Percentiles rank a stretch among this genome's conserved stretches.
phyloP scores from a whole-genome alignment of 2,329 filamentous ascomycete genomes.

The Claviceps africana region DNA sequence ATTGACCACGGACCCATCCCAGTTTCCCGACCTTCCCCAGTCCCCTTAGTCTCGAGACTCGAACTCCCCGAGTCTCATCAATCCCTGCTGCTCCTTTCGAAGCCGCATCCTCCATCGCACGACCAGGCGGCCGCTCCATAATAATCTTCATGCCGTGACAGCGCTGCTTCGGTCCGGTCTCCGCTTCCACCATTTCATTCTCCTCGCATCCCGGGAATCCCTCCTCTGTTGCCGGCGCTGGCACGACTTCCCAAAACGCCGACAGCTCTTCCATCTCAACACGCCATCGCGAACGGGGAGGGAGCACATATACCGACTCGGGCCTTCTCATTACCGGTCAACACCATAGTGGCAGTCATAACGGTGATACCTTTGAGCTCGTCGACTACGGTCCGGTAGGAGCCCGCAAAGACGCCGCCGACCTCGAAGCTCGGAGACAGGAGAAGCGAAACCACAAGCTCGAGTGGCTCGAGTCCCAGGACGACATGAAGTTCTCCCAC shows the following conservation, averaged over 20 bases:
- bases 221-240: slow-evolving; percentile 24
- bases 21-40: not conserved
- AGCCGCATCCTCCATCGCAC: not conserved
- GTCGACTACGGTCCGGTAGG: slow-evolving; percentile 23
- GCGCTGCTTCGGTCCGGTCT: slow-evolving; percentile 6
- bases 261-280: slow-evolving; percentile 12
- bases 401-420: slow-evolving; percentile 15
- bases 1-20: not conserved
- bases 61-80: not conserved
- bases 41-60: not conserved
- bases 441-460: slow-evolving; percentile 48
- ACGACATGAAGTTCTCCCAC: slow-evolving; percentile 99
- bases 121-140: slow-evolving; percentile 1
- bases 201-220: slow-evolving; percentile 17
- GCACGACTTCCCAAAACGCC: slow-evolving; percentile 10
- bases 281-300: slow-evolving; percentile 21
- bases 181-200: slow-evolving; percentile 23
- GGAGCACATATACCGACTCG: slow-evolving; percentile 12
- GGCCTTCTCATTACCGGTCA: slow-evolving; percentile 2
- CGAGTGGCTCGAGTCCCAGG: slow-evolving; percentile 53
- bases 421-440: slow-evolving; percentile 20
- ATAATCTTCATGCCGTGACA: slow-evolving; percentile 1
- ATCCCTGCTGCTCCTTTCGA: not conserved
- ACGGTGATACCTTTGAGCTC: slow-evolving; percentile 25
- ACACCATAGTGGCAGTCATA: not conserved